Evolutionary conservation across 192 early-diverging fungal genomes (phyloP), one percentile per base, ranked within the genome.

Genomic region (Chytriomyces sp.): DNA sequence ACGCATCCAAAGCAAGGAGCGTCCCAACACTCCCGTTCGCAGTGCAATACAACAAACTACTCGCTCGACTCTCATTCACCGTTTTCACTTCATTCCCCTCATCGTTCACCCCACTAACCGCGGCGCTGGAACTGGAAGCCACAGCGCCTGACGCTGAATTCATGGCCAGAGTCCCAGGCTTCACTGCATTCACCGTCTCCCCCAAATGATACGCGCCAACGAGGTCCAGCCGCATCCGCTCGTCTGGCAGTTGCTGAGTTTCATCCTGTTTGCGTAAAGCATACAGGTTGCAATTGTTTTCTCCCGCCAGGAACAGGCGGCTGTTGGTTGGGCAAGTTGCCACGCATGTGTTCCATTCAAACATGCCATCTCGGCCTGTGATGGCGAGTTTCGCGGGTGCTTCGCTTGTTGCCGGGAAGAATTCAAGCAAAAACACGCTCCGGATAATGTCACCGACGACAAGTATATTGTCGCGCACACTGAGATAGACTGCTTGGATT

Each of bases 371-470:
- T 44, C 84, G 78, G 0, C 91, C 89, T 23, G 92, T 81, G 59
- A 87, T 81, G 16, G 78, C 82, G 45, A 96, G 75, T 5, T 72
- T 77, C 5, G 85, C 75, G 2, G 24, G 28, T 13, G 53, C 2
- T 49, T 28, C 66, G 4, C 13, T 8, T 26, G 11, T 13, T 43
- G 69, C n/a, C 3, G 73, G 64, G 47, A 85, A 80, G 67, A 83
- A 92, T 11, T 50, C 61, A 57, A 93, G 84, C 6, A 95, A 57
- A 6, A 90, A 84, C 7, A 91, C 89, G 0, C 94, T 96, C 59
- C 91, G 86, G 85, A 97, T 89, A 50, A 97, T 35, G 80, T 98
- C 97, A 20, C 92, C 95, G 16, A 95, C 92, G 0, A 92, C 68
- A 20, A 57, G 53, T 35, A 86, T 86, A 66, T 95, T 90, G 24